A percentile compares a stretch with the other conserved stretches of the same genome.
Evolutionary conservation across 495 filamentous ascomycete species (phyloP).

Genomic region (Talaromyces stipitatus): DNA sequence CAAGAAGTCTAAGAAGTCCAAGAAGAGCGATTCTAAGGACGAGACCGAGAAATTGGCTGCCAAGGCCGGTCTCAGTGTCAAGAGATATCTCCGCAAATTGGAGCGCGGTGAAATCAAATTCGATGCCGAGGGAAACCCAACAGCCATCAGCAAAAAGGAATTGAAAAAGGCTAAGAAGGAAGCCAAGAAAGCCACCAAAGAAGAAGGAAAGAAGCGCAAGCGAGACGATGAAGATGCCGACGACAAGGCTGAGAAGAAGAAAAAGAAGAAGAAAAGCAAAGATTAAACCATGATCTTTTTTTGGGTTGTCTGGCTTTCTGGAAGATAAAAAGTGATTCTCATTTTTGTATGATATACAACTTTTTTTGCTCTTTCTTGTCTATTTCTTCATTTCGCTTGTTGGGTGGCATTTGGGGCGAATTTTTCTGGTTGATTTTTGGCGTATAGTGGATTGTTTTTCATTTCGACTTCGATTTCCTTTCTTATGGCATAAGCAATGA

Average conservation of each 20-base stretch:
- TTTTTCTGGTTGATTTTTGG: slow-evolving; percentile 26
- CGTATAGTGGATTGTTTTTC: slow-evolving; percentile 12
- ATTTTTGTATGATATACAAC: slow-evolving; percentile 44
- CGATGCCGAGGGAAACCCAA: slow-evolving; percentile 48
- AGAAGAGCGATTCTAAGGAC: slow-evolving; percentile 43
- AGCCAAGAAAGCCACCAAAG: slow-evolving; percentile 47
- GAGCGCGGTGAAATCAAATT: slow-evolving; percentile 60
- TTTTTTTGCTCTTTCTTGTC: slow-evolving; percentile 17
- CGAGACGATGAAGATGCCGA: slow-evolving; percentile 39
- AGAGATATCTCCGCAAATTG: slow-evolving; percentile 64
- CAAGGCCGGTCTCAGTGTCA: slow-evolving; percentile 56
- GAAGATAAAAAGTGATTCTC: slow-evolving; percentile 12
- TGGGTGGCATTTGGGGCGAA: slow-evolving; percentile 39
- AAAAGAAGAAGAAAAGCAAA: slow-evolving; percentile 50
- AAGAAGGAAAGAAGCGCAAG: slow-evolving; percentile 50
- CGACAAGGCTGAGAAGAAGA: slow-evolving; percentile 45
- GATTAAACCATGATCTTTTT: slow-evolving; percentile 26
- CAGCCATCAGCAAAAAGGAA: slow-evolving; percentile 64
- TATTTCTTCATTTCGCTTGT: slow-evolving; percentile 27
- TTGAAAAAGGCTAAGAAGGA: slow-evolving; percentile 68
- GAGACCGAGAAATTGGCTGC: slow-evolving; percentile 50
- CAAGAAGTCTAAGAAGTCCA: slow-evolving; percentile 36
- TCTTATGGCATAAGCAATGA: slow-evolving; percentile 2
- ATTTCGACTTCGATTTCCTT: neutral
- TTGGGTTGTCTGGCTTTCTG: slow-evolving; percentile 4